These are phyloP conservation scores for Cardamine occulta DNA, from an alignment of 345 rosid species.

Conservation along the genomic window DNA sequence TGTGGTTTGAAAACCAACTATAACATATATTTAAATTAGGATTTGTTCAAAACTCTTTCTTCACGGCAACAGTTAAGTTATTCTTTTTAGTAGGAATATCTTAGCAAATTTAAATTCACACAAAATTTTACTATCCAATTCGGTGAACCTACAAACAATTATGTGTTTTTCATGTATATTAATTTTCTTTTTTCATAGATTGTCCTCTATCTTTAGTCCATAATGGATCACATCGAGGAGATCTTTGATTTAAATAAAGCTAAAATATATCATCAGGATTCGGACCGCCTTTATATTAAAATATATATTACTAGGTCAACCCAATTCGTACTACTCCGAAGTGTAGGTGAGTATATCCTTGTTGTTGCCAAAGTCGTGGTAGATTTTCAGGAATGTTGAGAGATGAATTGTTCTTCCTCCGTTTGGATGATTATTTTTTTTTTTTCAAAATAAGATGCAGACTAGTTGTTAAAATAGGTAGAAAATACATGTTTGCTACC, in stretches of 20 bases:
- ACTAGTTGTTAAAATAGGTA: background rate
- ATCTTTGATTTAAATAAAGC: background rate
- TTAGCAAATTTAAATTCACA: background rate
- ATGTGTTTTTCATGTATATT: background rate
- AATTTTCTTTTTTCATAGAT: background rate
- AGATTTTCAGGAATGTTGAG: too few species aligned
- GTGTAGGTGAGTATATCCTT: too few species aligned
- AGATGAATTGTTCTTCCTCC: too few species aligned
- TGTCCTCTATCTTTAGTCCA: background rate
- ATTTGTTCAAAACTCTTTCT: background rate
- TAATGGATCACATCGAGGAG: background rate
- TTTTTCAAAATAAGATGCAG: background rate
- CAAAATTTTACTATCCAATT: background rate
- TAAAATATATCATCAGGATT: background rate
- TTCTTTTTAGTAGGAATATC: background rate
- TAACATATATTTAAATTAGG: background rate
- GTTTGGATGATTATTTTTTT: background rate
- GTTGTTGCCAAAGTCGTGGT: too few species aligned
- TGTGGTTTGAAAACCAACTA: conserved; percentile 12
- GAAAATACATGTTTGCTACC: too few species aligned
- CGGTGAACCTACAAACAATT: background rate
- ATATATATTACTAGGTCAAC: too few species aligned
- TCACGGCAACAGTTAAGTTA: background rate
- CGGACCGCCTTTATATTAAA: background rate
- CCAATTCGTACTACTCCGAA: too few species aligned